A percentile compares a stretch with the other conserved stretches of the same genome.
These are phyloP conservation scores for Dendrobium huoshanense DNA, from an alignment of 106 monocot species.

Conservation along the genomic window DNA sequence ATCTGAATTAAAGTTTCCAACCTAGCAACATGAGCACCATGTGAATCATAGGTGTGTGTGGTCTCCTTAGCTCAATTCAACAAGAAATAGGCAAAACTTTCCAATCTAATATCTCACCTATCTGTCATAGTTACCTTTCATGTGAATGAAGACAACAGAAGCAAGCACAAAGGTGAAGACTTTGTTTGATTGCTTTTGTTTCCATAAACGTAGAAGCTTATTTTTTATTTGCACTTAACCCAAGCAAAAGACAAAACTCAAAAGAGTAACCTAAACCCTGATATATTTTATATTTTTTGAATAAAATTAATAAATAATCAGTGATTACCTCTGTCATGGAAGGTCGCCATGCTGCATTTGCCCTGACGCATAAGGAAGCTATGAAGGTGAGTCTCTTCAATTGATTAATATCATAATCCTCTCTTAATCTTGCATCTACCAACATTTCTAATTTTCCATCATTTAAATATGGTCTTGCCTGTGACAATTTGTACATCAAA, in stretches of 20 bases:
- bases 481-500: background rate
- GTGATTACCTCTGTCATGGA: constrained; percentile 67
- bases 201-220: background rate
- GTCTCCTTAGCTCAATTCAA: background rate
- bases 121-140: background rate
- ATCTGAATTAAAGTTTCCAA: constrained; percentile 1
- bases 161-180: background rate
- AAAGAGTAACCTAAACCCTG: background rate
- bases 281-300: background rate
- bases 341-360: constrained; percentile 46
- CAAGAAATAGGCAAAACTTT: background rate
- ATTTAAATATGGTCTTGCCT: constrained; percentile 57
- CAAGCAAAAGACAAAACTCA: background rate
- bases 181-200: background rate
- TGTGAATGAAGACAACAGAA: background rate
- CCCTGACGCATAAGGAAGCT: constrained; percentile 62
- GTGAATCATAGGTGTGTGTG: background rate
- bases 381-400: constrained; percentile 51
- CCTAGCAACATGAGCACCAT: constrained; percentile 8
- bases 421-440: constrained; percentile 45
- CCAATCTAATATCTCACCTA: background rate
- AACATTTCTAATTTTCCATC: constrained; percentile 36
- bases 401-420: constrained; percentile 46
- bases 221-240: background rate
- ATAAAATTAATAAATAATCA: background rate